Base-by-base conservation (phyloP, 441 rosid species). In the Pelargonium fulgidum region DNA sequence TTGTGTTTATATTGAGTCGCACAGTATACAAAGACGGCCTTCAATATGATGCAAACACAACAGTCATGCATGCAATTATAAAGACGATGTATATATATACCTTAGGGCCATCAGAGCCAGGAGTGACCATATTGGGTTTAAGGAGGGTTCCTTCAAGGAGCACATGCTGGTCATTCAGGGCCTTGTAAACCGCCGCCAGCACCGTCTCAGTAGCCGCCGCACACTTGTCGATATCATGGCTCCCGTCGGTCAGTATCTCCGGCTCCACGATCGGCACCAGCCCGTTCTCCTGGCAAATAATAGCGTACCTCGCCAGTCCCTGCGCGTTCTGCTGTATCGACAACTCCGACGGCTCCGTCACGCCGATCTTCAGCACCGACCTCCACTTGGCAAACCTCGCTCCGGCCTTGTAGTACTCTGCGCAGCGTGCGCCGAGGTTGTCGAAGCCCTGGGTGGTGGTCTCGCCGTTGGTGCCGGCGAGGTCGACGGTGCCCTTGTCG, bases 51-150 rank as follows among this genome's bases (percentile, higher is more conserved):
- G n/a, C n/a, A n/a, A n/a, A n/a, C n/a, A n/a, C n/a, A n/a, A n/a
- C n/a, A n/a, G n/a, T n/a, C n/a, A n/a, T n/a, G n/a, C n/a, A n/a
- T n/a, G n/a, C n/a, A n/a, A n/a, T n/a, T n/a, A n/a, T n/a, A n/a
- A n/a, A n/a, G n/a, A n/a, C n/a, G n/a, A n/a, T n/a, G n/a, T n/a
- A n/a, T n/a, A n/a, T n/a, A n/a, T n/a, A n/a, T n/a, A 82, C 98
- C 98, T 87, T 91, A 9, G 91, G 84, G 83, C 89, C 74, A 59
- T 88, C 90, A 1, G 96, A 91, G 69, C 98, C 98, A 0, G 98
- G 96, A 69, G 97, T 87, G 73, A 93, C 97, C 97, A 91, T 91
- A 81, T 93, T 93, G 13, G 97, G 98, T 82, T 93, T 93, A 41
- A 93, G 89, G 66, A 93, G 83, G 3, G 96, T 89, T 71, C 98